Base-by-base conservation (phyloP, 2,329 filamentous ascomycete species). In the Fonsecaea pedrosoi region DNA sequence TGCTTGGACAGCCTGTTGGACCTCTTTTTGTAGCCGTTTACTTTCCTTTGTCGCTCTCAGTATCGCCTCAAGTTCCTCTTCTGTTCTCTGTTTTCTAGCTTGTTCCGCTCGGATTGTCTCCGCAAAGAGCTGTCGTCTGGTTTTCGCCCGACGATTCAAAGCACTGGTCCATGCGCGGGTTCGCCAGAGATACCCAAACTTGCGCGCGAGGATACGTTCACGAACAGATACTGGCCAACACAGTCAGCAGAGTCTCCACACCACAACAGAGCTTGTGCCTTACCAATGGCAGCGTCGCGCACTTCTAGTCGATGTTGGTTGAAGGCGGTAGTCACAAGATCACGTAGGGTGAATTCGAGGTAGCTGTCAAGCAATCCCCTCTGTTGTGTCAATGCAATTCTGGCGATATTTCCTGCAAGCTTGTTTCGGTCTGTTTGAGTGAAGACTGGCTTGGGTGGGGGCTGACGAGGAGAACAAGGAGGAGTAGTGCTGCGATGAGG, bases 111-210 rank as follows among this genome's bases (percentile, higher is more conserved):
- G 70, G 40, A 72, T 64, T 32, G 67, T 69, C 54, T 70, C 68
- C 25, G 73, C 73, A 38, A 76, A 71, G 25, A 70, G 72, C 62
- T 77, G 74, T 63, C 78, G 74, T 67, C 76, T 74, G 60, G 79
- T 75, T 62, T 73, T 75, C 10, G 77, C 79, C 55, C 75, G 74
- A 18, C 75, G 74, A 30, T 74, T 73, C 7, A 81, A 71, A 42
- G 73, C 73, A n/a, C 70, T 74, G 25, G 73, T 73, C 72, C 78
- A 78, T 32, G 75, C 75, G 42, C 74, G 72, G 35, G 75, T 73
- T 61, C 77, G 75, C 80, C 80, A 82, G 60, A 71, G 70, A 40
- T 69, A 72, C 8, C 73, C 76, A 70, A 76, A 82, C 60, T 78
- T 78, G 53, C 75, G 70, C 15, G 69, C 65, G 9, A 82, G 73